These are phyloP conservation scores for Paecilomyces sp. DNA, from an alignment of 2,329 filamentous ascomycete genomes.

Conservation along the genomic window DNA sequence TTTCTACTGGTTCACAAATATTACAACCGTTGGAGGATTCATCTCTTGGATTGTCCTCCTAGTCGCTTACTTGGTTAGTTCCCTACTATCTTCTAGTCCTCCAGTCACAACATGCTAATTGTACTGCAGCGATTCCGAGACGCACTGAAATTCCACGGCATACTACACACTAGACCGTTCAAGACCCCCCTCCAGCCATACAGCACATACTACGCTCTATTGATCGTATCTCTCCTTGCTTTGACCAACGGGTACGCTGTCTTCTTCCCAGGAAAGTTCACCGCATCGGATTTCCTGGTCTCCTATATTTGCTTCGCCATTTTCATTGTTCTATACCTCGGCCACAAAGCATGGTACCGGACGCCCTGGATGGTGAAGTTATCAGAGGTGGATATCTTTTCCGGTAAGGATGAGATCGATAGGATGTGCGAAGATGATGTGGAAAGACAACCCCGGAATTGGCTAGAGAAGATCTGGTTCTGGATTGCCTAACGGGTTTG, in stretches of 20 bases:
- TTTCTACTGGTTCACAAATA: constrained; percentile 36
- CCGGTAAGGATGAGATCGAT: constrained; percentile 36
- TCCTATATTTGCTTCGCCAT: constrained; percentile 50
- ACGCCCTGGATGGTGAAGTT: constrained; percentile 24
- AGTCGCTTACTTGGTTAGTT: constrained; percentile 40
- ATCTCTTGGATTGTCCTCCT: constrained; percentile 33
- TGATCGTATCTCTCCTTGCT: constrained; percentile 42
- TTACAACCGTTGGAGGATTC: constrained; percentile 31
- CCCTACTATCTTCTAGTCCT: not conserved
- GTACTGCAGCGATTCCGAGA: constrained; percentile 42
- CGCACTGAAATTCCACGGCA: constrained; percentile 43
- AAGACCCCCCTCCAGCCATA: constrained; percentile 46
- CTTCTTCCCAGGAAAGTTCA: constrained; percentile 43
- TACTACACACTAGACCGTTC: constrained; percentile 43
- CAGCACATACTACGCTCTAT: constrained; percentile 43
- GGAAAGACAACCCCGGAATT: constrained; percentile 33
- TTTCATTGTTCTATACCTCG: constrained; percentile 36
- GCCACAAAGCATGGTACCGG: constrained; percentile 27
- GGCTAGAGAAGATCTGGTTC: constrained; percentile 38
- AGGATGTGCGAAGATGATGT: constrained; percentile 35
- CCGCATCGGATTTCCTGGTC: constrained; percentile 44
- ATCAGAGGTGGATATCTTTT: constrained; percentile 38
- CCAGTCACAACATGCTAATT: not conserved
- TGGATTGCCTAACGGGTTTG: constrained; percentile 33
- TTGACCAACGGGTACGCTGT: constrained; percentile 52